Base-by-base conservation (phyloP, 345 rosid genomes). In the Sisymbrium irio region DNA sequence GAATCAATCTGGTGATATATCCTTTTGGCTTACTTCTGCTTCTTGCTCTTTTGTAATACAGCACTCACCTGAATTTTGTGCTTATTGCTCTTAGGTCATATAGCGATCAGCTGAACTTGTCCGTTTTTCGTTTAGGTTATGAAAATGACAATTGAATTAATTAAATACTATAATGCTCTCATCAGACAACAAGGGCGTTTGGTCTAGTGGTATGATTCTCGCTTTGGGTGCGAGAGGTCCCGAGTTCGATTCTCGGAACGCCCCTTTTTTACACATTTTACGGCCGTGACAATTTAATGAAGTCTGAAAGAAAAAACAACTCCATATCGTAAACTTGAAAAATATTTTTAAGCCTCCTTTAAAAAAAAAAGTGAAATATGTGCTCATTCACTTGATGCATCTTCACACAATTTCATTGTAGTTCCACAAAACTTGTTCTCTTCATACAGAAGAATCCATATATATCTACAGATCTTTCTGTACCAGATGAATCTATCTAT, bases 151-250 rank as follows among this genome's bases (percentile, higher is more conserved):
- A n/a, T n/a, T n/a, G n/a, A n/a, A n/a, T n/a, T n/a, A n/a, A n/a
- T n/a, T n/a, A n/a, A n/a, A n/a, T n/a, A n/a, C n/a, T n/a, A n/a
- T 46, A 9, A 47, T 47, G 5, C 14, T 10, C 10, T 1, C 0
- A 20, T 4, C 3, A 49, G 5, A 22, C 45, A 19, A 6, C 4
- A 36, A 11, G 84, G 92, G 91, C 86, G 85, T 85, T 88, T 88
- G 87, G 92, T 87, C 87, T 88, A 90, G 93, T 90, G 91, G 95
- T 84, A 87, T 83, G 92, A 86, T 90, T 89, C 91, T 92, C 76
- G 89, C 91, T 93, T 86, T 84, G 90, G 92, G 92, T 85, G 93
- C 84, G 85, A 91, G 92, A 89, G 87, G 90, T 91, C 94, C 85
- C 79, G 85, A 89, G 89, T 86, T 85, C 71, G 80, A 83, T 89